A percentile compares a stretch with the other conserved stretches of the same genome.
Conservation (phyloP, 352 stramenopile species). For the Pythium aristosporum region DNA sequence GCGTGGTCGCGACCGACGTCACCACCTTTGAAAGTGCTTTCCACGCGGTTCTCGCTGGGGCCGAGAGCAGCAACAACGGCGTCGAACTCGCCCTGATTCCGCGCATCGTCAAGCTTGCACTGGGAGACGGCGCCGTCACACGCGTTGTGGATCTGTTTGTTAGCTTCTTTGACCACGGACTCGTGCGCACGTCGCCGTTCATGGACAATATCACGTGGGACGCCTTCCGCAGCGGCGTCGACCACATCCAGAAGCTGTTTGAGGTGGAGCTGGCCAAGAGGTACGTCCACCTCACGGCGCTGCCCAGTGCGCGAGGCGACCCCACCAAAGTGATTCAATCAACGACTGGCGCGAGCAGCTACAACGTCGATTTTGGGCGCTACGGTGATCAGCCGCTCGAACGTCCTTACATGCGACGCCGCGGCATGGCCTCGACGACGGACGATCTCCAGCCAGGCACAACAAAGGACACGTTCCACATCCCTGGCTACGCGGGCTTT, state of each 20-base stretch:
- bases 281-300: constrained; percentile 6
- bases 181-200: constrained; percentile 23
- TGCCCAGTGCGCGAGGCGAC: constrained; percentile 6
- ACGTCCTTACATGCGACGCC: constrained; percentile 68
- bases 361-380: constrained; percentile 68
- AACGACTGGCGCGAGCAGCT: constrained; percentile 61
- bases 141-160: constrained; percentile 46
- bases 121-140: constrained; percentile 32
- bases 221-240: constrained; percentile 38
- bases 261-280: constrained; percentile 34
- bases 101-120: constrained; percentile 41
- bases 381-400: constrained; percentile 65
- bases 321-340: constrained; percentile 46
- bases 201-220: constrained; percentile 55
- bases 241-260: constrained; percentile 44
- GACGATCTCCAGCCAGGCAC: constrained; percentile 70
- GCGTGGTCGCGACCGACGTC: constrained; percentile 33
- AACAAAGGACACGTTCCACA: constrained; percentile 73
- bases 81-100: constrained; percentile 53
- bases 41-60: constrained; percentile 23
- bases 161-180: constrained; percentile 45
- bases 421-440: constrained; percentile 80
- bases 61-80: constrained; percentile 37
- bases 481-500: constrained; percentile 78
- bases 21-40: constrained; percentile 55